These are phyloP conservation scores for Neoascochyta sp. DNA, from an alignment of 2,329 filamentous ascomycete genomes.

Conservation along the genomic window DNA sequence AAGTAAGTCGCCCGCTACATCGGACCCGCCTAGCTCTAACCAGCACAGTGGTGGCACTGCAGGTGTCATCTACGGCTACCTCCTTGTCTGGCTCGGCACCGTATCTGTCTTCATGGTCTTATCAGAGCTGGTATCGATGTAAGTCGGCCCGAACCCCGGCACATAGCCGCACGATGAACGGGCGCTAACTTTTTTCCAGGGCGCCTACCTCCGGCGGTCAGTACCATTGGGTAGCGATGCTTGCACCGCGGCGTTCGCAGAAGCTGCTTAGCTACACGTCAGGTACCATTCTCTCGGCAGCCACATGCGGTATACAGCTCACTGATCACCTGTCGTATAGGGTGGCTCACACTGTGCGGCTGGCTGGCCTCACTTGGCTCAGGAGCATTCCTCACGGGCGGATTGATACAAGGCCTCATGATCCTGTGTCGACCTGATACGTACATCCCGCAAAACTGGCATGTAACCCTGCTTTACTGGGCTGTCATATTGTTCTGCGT, in stretches of 20 bases:
- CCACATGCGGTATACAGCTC: background rate
- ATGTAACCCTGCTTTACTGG: constrained; percentile 49
- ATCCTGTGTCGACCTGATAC: constrained; percentile 35
- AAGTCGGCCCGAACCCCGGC: background rate
- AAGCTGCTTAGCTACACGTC: constrained; percentile 44
- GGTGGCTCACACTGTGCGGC: constrained; percentile 43
- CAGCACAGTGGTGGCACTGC: constrained; percentile 25
- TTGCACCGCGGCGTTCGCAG: constrained; percentile 37
- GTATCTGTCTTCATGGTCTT: constrained; percentile 26
- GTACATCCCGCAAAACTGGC: constrained; percentile 45
- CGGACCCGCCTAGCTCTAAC: constrained; percentile 1
- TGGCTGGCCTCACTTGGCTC: constrained; percentile 39
- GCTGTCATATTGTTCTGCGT: constrained; percentile 41
- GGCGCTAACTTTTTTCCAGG: constrained; percentile 1
- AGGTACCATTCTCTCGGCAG: constrained; percentile 10
- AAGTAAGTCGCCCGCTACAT: constrained; percentile 11
- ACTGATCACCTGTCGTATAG: constrained; percentile 9
- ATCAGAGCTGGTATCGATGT: constrained; percentile 36
- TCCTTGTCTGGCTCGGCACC: constrained; percentile 28
- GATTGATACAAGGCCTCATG: constrained; percentile 31
- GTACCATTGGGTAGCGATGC: constrained; percentile 39
- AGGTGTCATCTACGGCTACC: constrained; percentile 31
- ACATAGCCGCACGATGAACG: background rate
- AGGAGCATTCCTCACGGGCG: constrained; percentile 23
- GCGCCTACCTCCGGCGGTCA: constrained; percentile 35